Base-by-base conservation (phyloP, 2,329 filamentous ascomycete genomes). In the Aureobasidium sp. region DNA sequence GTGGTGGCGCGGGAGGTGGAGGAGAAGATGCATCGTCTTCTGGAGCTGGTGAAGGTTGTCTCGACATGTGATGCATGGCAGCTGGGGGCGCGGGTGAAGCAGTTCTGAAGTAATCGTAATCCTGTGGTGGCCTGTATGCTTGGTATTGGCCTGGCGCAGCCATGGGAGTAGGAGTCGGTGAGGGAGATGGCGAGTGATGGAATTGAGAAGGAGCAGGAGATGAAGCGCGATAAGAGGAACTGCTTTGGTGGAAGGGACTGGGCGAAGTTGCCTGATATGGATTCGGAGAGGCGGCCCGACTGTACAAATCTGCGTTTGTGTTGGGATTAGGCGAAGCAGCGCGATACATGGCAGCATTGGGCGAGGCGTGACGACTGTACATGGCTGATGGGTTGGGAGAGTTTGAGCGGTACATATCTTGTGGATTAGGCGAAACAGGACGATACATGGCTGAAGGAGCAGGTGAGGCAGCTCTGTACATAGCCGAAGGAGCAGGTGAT, bases 1-100 rank as follows among this genome's bases (percentile, higher is more conserved):
- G 87, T 65, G 95, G 92, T 6, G 92, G 91, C 9, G 92, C 91
- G 2, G 91, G 86, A 2, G 91, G 91, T 7, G 91, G 91, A 21
- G 91, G 90, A 9, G 88, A 88, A 25, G 84, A 85, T 44, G 82
- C 81, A 25, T 74, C 66, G 67, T 70, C 25, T 39, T 62, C 62
- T 1, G 62, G 64, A 7, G 42, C 48, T 25, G 67, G 68, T 37
- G 70, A 70, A 9, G 66, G 59, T 25, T 62, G 57, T 42, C 67
- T 59, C 5, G 62, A 64, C 7, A 64, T 50, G 21, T 62, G 54
- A 11, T 71, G 73, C 63, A 72, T 75, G 53, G 66, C 73, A 21
- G 21, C 21, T 21, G 73, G 76, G 64, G 77, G 78, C 4, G 71
- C 70, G n/a, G 75, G 74, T 11, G 77, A 79, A 27, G 74, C 70